Evolutionary conservation across 768 basidiomycete genomes (phyloP).

Genomic region (Chiua virens): DNA sequence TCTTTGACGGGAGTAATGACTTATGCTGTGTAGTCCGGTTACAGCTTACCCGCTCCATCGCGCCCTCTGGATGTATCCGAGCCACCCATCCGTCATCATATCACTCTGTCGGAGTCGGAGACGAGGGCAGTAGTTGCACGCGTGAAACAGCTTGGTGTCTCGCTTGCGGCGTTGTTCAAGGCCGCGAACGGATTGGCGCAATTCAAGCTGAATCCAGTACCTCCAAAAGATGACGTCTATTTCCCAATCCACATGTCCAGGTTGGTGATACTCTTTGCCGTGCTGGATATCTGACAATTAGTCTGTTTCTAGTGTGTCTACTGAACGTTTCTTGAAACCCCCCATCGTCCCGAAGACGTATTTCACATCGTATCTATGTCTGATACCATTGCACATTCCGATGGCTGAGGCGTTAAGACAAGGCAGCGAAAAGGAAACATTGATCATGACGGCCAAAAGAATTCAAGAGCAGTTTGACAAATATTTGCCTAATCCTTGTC

Average conservation of each 20-base stretch:
- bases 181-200: constrained; percentile 23
- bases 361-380: no score
- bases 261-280: constrained; percentile 4
- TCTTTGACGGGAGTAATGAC: no score
- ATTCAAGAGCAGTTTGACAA: constrained; percentile 15
- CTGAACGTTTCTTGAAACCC: no score
- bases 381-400: no score
- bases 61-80: constrained; percentile 9
- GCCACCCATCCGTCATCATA: constrained; percentile 4
- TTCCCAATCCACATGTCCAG: constrained; percentile 7
- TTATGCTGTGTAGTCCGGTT: constrained; percentile 10
- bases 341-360: constrained; percentile 11
- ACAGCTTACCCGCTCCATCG: constrained; percentile 2
- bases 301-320: constrained; percentile 1
- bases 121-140: constrained; percentile 10
- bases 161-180: constrained; percentile 17
- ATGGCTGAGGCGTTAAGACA: background rate
- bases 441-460: constrained; percentile 10
- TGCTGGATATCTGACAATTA: constrained; percentile 16
- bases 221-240: constrained; percentile 9
- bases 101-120: constrained; percentile 1
- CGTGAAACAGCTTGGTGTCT: constrained; percentile 10
- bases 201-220: constrained; percentile 21
- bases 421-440: constrained; percentile 3
- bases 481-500: constrained; percentile 13